A percentile compares a stretch with the other conserved stretches of the same genome.
phyloP scores from a whole-genome alignment of 2,329 filamentous ascomycete species.

The Cylindrodendrum hubeiense region DNA sequence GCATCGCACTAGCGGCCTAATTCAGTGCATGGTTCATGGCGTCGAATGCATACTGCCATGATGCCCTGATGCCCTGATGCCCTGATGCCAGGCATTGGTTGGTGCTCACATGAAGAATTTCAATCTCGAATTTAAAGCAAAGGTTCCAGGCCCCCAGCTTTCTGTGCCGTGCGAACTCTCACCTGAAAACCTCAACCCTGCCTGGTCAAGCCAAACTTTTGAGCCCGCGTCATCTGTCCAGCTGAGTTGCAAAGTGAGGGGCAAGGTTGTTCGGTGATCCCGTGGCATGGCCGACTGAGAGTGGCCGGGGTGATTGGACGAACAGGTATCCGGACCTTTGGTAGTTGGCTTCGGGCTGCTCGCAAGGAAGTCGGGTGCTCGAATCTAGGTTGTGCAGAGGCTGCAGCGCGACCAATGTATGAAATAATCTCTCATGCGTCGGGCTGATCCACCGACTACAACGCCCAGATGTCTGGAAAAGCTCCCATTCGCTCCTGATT shows the following conservation, averaged over 20 bases:
- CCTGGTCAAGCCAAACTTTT: background rate
- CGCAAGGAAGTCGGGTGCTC: slow-evolving; percentile 1
- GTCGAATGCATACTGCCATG: background rate
- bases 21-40: background rate
- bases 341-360: slow-evolving; percentile 7
- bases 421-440: slow-evolving; percentile 47
- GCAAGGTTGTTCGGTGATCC: slow-evolving; percentile 4
- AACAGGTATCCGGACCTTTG: slow-evolving; percentile 10
- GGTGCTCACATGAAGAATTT: background rate
- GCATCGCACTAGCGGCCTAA: background rate
- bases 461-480: slow-evolving; percentile 45
- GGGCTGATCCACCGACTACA: slow-evolving; percentile 39
- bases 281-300: background rate
- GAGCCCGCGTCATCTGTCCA: background rate
- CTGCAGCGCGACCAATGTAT: slow-evolving; percentile 38
- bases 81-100: background rate
- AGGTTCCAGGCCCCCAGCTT: background rate
- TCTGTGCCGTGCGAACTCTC: background rate
- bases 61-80: too few species aligned
- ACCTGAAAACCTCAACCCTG: background rate
- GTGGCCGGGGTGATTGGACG: background rate
- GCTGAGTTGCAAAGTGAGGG: background rate
- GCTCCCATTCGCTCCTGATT: slow-evolving; percentile 44
- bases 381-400: slow-evolving; percentile 16
- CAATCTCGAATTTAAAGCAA: background rate